Percentiles rank a stretch among this genome's conserved stretches.
These are phyloP conservation scores for Pyrenochaeta sp. DNA, from an alignment of 2,329 filamentous ascomycete species.

Conservation along the genomic window DNA sequence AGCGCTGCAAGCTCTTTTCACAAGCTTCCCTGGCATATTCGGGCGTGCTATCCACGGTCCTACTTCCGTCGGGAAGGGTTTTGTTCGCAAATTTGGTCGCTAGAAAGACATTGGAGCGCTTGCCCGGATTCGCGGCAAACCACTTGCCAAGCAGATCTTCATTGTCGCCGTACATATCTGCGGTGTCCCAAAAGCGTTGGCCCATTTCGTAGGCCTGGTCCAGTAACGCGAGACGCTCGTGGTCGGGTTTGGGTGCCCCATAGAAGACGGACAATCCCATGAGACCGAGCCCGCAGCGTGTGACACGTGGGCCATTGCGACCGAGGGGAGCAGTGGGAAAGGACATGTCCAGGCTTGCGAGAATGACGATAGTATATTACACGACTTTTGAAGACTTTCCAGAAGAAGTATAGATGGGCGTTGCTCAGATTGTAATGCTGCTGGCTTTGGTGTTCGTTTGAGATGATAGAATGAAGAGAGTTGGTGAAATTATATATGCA, in stretches of 20 bases:
- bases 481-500: too few species aligned
- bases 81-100: conserved; percentile 49
- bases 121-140: conserved; percentile 48
- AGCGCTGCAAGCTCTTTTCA: conserved; percentile 48
- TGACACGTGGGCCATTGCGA: conserved; percentile 60
- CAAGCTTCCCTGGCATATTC: conserved; percentile 52
- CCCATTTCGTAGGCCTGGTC: conserved; percentile 61
- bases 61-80: conserved; percentile 57
- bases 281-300: conserved; percentile 60
- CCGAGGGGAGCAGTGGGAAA: conserved; percentile 58
- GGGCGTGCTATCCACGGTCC: conserved; percentile 47
- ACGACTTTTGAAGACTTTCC: too few species aligned
- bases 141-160: conserved; percentile 46
- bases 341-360: too few species aligned
- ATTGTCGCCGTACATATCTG: conserved; percentile 42
- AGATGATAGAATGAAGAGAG: too few species aligned
- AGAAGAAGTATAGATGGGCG: neutral
- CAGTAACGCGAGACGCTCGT: conserved; percentile 60
- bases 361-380: too few species aligned
- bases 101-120: conserved; percentile 57
- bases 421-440: too few species aligned
- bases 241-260: conserved; percentile 56
- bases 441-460: too few species aligned
- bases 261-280: conserved; percentile 62
- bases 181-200: conserved; percentile 45